Percentiles rank a stretch among this genome's conserved stretches.
These are phyloP conservation scores for Kregervanrija delftensis DNA, from an alignment of 805 yeast species.

Conservation along the genomic window DNA sequence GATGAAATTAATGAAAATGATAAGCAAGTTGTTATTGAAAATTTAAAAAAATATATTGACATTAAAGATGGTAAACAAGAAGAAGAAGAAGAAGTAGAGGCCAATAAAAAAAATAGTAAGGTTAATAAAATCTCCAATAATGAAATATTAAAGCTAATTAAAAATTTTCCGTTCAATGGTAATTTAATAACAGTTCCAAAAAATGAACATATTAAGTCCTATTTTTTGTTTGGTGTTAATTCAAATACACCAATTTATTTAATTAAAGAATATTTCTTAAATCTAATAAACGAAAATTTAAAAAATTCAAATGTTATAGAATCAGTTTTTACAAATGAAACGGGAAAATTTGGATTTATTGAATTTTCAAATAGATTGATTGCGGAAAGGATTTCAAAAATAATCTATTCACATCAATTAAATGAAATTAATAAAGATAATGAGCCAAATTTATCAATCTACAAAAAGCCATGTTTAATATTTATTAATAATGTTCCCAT, in stretches of 20 bases:
- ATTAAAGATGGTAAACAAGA: conserved; percentile 5
- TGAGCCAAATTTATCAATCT: neutral
- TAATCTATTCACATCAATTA: conserved; percentile 10
- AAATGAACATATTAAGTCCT: conserved; percentile 39
- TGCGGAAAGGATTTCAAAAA: conserved; percentile 42
- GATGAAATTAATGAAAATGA: conserved; percentile 10
- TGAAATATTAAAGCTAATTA: conserved; percentile 46
- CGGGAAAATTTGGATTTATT: conserved; percentile 59
- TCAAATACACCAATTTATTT: conserved; percentile 59
- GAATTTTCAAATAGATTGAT: conserved; percentile 40
- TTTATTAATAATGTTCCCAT: conserved; percentile 36
- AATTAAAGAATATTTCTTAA: conserved; percentile 43
- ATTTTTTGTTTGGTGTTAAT: conserved; percentile 72
- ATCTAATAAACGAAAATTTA: conserved; percentile 14
- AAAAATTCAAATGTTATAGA: conserved; percentile 26
- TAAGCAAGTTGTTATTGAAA: conserved; percentile 7
- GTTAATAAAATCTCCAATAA: conserved; percentile 19
- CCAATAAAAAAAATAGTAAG: conserved; percentile 12
- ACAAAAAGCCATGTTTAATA: conserved; percentile 26
- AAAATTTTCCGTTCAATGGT: conserved; percentile 65
- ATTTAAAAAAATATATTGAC: neutral
- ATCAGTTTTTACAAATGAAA: conserved; percentile 44
- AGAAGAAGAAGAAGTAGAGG: conserved; percentile 6
- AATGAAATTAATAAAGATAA: neutral
- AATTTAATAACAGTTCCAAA: conserved; percentile 35